A percentile compares a stretch with the other conserved stretches of the same genome.
Evolutionary conservation across 257 asterid species (phyloP).

Genomic region (Rubia yunnanensis): DNA sequence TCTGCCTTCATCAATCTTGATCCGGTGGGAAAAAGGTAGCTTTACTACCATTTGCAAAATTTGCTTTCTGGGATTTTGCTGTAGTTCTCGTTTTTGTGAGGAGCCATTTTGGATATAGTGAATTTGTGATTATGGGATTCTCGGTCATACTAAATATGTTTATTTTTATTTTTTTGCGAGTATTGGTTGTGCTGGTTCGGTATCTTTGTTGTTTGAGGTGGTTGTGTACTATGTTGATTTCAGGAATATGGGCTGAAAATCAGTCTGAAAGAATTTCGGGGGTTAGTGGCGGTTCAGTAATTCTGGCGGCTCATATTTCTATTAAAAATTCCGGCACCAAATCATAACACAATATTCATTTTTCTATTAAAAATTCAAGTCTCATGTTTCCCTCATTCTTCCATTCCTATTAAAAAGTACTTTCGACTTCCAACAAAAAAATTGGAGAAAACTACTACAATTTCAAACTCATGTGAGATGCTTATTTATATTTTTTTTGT

Average conservation of each 20-base stretch:
- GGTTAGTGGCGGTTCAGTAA: no score
- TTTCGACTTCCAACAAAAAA: no score
- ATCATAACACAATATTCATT: no score
- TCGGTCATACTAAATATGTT: background rate
- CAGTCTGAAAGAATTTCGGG: conserved; percentile 40
- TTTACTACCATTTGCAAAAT: background rate
- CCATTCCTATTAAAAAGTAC: no score
- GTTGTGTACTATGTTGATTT: conserved; percentile 9
- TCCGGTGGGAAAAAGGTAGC: conserved; percentile 6
- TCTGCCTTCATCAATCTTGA: conserved; percentile 4
- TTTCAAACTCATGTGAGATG: no score
- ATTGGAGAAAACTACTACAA: no score
- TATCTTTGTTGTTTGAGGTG: background rate
- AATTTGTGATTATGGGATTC: background rate
- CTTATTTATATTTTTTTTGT: no score
- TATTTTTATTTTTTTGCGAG: background rate
- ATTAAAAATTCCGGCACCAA: no score
- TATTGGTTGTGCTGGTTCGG: background rate
- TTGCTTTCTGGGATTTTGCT: conserved; percentile 3
- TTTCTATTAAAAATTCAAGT: no score
- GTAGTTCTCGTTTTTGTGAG: background rate
- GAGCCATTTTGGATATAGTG: background rate
- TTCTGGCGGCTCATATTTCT: no score
- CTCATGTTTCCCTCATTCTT: no score
- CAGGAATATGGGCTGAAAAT: conserved; percentile 67